These are phyloP conservation scores for Phytophthora pseudosyringae DNA, from an alignment of 352 stramenopile species.

Conservation along the genomic window DNA sequence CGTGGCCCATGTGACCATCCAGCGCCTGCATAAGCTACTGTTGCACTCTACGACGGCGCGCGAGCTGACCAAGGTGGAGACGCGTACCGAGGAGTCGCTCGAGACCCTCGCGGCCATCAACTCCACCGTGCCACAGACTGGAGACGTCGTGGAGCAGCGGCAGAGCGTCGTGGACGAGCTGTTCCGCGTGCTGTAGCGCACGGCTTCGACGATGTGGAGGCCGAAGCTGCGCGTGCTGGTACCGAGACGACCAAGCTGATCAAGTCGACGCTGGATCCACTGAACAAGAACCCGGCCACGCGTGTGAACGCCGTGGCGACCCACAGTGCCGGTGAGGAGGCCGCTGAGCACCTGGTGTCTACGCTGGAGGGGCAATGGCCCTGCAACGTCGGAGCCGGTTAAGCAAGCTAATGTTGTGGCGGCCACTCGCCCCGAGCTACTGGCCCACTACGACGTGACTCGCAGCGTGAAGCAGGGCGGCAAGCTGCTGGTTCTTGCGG, in stretches of 20 bases:
- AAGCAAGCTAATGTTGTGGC: constrained; percentile 68
- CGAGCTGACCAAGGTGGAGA: constrained; percentile 68
- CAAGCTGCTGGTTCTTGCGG: constrained; percentile 58
- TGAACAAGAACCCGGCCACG: constrained; percentile 74
- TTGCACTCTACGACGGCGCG: constrained; percentile 83
- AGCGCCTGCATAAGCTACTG: constrained; percentile 64
- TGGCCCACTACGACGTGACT: constrained; percentile 60
- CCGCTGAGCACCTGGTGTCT: constrained; percentile 41
- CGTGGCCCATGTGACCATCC: constrained; percentile 72
- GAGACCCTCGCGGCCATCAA: constrained; percentile 45
- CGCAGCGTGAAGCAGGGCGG: constrained; percentile 61
- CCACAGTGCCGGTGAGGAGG: constrained; percentile 45
- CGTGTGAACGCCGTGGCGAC: constrained; percentile 67
- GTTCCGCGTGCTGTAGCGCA: constrained; percentile 71
- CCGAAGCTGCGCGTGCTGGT: constrained; percentile 49
- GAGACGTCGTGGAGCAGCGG: constrained; percentile 66
- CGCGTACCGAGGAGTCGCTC: constrained; percentile 61
- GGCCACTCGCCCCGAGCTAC: constrained; percentile 51
- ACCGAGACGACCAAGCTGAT: constrained; percentile 43
- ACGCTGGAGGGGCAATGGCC: constrained; percentile 55
- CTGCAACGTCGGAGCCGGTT: constrained; percentile 51
- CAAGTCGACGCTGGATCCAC: constrained; percentile 49
- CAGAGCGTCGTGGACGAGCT: constrained; percentile 81
- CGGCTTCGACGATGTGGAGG: constrained; percentile 84
- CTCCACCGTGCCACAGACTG: constrained; percentile 15